phyloP scores from a whole-genome alignment of 2,329 filamentous ascomycete species.

The Cryphonectria radicalis region DNA sequence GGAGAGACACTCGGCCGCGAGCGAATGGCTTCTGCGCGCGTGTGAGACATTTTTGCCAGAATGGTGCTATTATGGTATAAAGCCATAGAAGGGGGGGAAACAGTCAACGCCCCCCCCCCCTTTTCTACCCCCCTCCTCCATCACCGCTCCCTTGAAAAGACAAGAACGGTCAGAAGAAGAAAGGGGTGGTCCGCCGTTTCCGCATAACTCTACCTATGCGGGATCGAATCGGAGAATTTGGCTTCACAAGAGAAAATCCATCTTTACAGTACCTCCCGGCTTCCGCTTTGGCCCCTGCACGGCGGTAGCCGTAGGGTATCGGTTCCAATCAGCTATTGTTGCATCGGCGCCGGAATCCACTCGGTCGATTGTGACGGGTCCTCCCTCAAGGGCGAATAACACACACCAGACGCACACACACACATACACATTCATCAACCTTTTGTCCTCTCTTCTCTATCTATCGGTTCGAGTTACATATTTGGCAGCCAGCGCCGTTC shows the following conservation, averaged over 20 bases:
- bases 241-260: background rate
- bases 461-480: background rate
- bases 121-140: background rate
- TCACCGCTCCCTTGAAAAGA: background rate
- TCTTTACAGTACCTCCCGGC: background rate
- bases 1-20: background rate
- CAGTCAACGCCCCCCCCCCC: background rate
- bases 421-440: background rate
- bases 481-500: background rate
- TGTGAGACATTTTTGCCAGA: background rate
- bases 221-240: slow-evolving; percentile 6
- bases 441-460: background rate
- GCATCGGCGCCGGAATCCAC: slow-evolving; percentile 3
- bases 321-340: slow-evolving; percentile 6
- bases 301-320: slow-evolving; percentile 18
- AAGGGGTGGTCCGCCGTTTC: background rate
- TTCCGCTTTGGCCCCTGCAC: slow-evolving; percentile 6
- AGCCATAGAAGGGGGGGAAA: background rate
- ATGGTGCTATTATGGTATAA: background rate
- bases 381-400: background rate
- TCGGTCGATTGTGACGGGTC: slow-evolving; percentile 1
- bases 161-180: background rate
- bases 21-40: background rate
- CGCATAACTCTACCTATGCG: background rate
- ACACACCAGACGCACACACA: background rate